These are phyloP conservation scores for Tylopilus balloui DNA, from an alignment of 768 basidiomycete species.

Conservation along the genomic window DNA sequence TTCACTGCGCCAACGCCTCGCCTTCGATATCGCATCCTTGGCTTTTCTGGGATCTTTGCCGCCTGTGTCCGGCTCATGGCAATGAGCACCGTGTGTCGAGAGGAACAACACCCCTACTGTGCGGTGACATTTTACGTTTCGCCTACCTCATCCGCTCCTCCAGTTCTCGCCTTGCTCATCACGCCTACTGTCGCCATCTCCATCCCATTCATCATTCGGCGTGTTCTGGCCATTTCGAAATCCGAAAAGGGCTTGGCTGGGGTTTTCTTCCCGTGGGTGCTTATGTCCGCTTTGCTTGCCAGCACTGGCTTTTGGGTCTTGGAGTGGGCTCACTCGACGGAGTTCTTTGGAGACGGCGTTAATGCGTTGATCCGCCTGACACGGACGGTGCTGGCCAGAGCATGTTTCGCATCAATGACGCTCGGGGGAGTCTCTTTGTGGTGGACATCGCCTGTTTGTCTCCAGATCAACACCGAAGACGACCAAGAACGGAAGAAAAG, in stretches of 20 bases:
- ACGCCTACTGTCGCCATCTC: constrained; percentile 51
- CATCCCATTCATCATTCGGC: constrained; percentile 52
- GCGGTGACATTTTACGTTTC: constrained; percentile 85
- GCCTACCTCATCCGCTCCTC: constrained; percentile 62
- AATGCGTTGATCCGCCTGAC: constrained; percentile 42
- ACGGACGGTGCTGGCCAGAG: constrained; percentile 62
- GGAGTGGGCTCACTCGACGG: constrained; percentile 71
- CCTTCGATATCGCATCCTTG: constrained; percentile 72
- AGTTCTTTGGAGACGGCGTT: constrained; percentile 39
- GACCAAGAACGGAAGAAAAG: constrained; percentile 36
- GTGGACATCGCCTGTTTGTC: constrained; percentile 69
- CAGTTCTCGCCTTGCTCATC: constrained; percentile 52
- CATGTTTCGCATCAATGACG: constrained; percentile 46
- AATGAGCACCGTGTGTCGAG: constrained; percentile 83
- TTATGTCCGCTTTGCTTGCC: constrained; percentile 54
- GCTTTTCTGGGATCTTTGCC: constrained; percentile 63
- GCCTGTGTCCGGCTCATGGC: constrained; percentile 71
- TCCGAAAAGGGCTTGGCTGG: constrained; percentile 73
- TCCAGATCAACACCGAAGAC: constrained; percentile 49
- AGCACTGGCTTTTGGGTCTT: constrained; percentile 72
- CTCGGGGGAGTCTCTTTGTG: constrained; percentile 60
- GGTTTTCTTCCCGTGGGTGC: constrained; percentile 54
- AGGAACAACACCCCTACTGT: constrained; percentile 92
- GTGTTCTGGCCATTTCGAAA: constrained; percentile 59
- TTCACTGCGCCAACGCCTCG: constrained; percentile 62